Evolutionary conservation across 345 rosid genomes (phyloP), one percentile per base, ranked within the genome.

Genomic region (Jatropha curcas): DNA sequence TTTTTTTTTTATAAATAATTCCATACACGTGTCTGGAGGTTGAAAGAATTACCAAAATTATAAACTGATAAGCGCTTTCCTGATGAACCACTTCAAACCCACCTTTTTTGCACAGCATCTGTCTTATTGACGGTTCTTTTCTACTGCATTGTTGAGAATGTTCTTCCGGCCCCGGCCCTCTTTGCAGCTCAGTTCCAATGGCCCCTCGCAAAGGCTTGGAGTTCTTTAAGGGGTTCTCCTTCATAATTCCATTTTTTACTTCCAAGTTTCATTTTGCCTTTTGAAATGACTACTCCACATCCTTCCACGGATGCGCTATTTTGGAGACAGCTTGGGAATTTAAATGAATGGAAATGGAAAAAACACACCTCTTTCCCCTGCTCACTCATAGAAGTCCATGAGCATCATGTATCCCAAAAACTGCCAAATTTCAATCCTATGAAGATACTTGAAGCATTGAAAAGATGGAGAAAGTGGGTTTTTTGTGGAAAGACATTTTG

Each of bases 141-240:
- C 97, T 31, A 30, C 79, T 0, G 34, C 43, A 76, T 86, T 16
- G 87, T 87, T 11, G 95, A 93, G 46, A 77, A 82, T 48, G 87
- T 90, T 55, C 97, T 94, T 20, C n/a, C n/a, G n/a, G n/a, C n/a
- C n/a, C n/a, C n/a, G 97, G 97, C 65, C 87, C 95, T 94, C 72
- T 94, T 94, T 70, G 93, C 92, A 11, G 86, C 97, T 9, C 97
- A 94, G n/a, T 65, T 86, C 91, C 64, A 94, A 94, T 65, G 97
- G 97, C 34, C 87, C 92, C n/a, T n/a, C n/a, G n/a, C 17, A 94
- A 94, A 79, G 97, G 95, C 62, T 77, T 92, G 60, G 95, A 94
- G 35, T 90, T 94, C 79, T 94, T 94, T 76, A 84, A 79, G n/a
- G n/a, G 12, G 84, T 82, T 63, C 77, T 82, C 30, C n/a, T n/a